A percentile compares a stretch with the other conserved stretches of the same genome.
Evolutionary conservation across 768 basidiomycete species (phyloP).

Genomic region (Lentinula edodes): DNA sequence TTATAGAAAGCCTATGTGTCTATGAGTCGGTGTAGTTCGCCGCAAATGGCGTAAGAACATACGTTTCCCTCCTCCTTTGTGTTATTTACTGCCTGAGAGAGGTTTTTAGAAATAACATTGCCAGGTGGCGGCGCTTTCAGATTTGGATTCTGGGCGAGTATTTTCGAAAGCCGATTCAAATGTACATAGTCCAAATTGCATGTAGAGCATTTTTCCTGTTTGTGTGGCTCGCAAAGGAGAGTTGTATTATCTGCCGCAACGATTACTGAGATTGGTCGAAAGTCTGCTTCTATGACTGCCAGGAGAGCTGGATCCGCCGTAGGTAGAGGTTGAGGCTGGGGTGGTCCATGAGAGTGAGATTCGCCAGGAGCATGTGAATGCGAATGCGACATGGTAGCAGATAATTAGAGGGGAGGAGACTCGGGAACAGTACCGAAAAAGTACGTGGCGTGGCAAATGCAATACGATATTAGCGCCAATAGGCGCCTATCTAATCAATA

Average conservation of each 20-base stretch:
- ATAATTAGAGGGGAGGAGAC: neutral
- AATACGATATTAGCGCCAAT: neutral
- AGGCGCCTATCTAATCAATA: too few relatives aligned
- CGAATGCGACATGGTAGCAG: constrained; percentile 53
- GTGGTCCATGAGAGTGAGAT: constrained; percentile 39
- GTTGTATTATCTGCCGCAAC: constrained; percentile 44
- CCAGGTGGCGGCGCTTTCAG: constrained; percentile 73
- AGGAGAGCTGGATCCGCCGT: constrained; percentile 68
- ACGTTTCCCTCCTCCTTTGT: constrained; percentile 97
- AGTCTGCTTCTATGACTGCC: constrained; percentile 73
- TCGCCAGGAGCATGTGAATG: constrained; percentile 60
- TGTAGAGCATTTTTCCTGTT: constrained; percentile 65
- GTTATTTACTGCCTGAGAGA: constrained; percentile 66
- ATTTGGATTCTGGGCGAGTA: constrained; percentile 64
- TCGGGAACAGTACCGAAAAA: neutral
- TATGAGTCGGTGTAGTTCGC: neutral
- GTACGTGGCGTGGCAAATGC: neutral
- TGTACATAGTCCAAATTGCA: constrained; percentile 70
- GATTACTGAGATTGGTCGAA: constrained; percentile 48
- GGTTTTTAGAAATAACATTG: constrained; percentile 67
- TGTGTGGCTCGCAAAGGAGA: constrained; percentile 63
- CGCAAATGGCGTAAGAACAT: constrained; percentile 24
- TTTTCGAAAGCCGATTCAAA: constrained; percentile 71
- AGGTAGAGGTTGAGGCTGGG: constrained; percentile 35
- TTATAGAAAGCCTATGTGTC: constrained; percentile 68